Base-by-base conservation (phyloP, 257 asterid species). In the Capsicum pubescens region DNA sequence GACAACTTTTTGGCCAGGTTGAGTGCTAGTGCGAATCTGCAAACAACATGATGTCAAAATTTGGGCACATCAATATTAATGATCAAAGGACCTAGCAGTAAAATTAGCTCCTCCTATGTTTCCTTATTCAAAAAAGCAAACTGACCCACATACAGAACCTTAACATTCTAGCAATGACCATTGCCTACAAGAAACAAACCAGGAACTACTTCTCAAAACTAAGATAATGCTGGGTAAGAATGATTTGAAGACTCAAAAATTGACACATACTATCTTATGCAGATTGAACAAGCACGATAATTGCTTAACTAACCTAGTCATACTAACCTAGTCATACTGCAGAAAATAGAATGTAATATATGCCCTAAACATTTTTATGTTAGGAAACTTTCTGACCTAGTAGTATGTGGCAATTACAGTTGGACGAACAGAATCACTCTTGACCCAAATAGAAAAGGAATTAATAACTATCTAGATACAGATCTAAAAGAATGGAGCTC, bases 1-100 rank as follows among this genome's bases (percentile, higher is more conserved):
- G 83, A 93, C 97, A 85, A 96, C 98, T 90, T 96, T 94, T 84
- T 96, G 97, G 76, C 99, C 98, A 82, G 98, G 98, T 88, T 96
- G 98, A 64, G 98, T 93, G 82, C 99, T 98, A 8, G 98, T 90
- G 21, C 94, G 98, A 66, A 93, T 97, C 98, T 94, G 79, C 86
- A 88, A 83, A 76, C 81, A 87, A 67, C 72, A 80, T 57, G 54
- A 35, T 6, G 9, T 70, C 79, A 82, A 67, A 19, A 12, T 26
- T 72, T n/a, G 9, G 80, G 61, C 21, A 50, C 61, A 8, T 68
- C 3, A 3, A 74, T 12, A 19, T 50, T 7, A 21, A 13, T 14
- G 39, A 11, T 50, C 60, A 21, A 74, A 19, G 80, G 60, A 72
- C 17, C 60, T 50, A 50, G 50, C 61, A 74, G 58, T 74, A 74